Evolutionary conservation across 2,329 filamentous ascomycete species (phyloP).

Genomic region (Alternaria ethzedia): DNA sequence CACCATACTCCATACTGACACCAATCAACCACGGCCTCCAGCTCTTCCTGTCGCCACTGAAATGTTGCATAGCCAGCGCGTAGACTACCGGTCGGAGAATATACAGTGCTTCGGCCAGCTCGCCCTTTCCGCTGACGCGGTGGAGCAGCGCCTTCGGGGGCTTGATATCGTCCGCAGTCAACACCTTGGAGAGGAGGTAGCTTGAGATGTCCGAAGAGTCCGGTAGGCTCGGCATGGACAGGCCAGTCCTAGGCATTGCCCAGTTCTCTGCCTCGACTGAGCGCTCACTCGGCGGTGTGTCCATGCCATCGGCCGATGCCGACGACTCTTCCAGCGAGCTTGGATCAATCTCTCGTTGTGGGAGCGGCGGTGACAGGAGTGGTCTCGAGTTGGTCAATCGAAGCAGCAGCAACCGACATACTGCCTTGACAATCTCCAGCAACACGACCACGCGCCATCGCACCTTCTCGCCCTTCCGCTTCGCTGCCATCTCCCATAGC

Average conservation of each 20-base stretch:
- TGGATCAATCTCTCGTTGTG: conserved; percentile 81
- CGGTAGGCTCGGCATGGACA: conserved; percentile 83
- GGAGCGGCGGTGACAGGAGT: conserved; percentile 81
- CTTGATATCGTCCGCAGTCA: conserved; percentile 97
- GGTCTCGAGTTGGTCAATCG: conserved; percentile 83
- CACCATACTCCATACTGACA: conserved; percentile 82
- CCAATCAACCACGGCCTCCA: conserved; percentile 95
- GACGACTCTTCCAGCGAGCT: conserved; percentile 62
- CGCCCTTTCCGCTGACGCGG: conserved; percentile 73
- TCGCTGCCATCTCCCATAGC: conserved; percentile 96
- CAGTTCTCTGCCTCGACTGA: conserved; percentile 63
- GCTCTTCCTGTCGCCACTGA: conserved; percentile 72
- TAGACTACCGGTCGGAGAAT: conserved; percentile 89
- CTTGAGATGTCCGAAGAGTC: conserved; percentile 80
- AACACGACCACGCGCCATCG: conserved; percentile 88
- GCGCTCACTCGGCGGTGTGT: conserved; percentile 51
- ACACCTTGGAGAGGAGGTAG: conserved; percentile 86
- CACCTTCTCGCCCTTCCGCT: conserved; percentile 78
- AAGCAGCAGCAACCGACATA: conserved; percentile 81
- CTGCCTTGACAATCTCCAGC: conserved; percentile 83
- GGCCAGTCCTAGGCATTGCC: conserved; percentile 92
- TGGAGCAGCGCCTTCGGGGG: conserved; percentile 87
- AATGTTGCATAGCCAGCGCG: conserved; percentile 79
- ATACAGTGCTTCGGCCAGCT: conserved; percentile 87
- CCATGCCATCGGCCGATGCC: conserved; percentile 54